Conservation (phyloP, 2,329 filamentous ascomycete species). For the Aspergillus pseudonomiae region DNA sequence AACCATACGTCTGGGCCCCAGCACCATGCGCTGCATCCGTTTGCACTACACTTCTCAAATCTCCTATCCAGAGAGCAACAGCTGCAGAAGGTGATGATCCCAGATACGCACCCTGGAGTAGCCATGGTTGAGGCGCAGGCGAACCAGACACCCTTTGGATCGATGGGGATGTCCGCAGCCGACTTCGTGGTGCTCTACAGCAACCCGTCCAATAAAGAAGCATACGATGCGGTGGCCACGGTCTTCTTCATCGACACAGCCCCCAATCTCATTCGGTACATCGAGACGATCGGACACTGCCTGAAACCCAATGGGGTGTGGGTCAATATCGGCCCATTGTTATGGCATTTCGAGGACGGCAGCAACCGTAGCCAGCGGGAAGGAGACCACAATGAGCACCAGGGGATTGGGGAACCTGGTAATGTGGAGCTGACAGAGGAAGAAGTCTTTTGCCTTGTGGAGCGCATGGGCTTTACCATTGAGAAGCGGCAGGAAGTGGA, state of each 20-base stretch:
- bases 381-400: conserved; percentile 18
- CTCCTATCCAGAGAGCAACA: conserved; percentile 74
- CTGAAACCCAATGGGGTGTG: conserved; percentile 77
- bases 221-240: conserved; percentile 81
- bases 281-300: conserved; percentile 79
- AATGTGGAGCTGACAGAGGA: conserved; percentile 88
- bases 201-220: conserved; percentile 60
- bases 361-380: conserved; percentile 26
- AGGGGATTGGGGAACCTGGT: conserved; percentile 84
- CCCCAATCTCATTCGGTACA: conserved; percentile 86
- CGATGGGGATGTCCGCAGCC: conserved; percentile 90
- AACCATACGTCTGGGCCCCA: conserved; percentile 59
- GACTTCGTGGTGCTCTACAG: conserved; percentile 90
- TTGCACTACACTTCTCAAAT: conserved; percentile 87
- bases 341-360: conserved; percentile 90
- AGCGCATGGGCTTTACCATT: conserved; percentile 75
- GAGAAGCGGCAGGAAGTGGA: conserved; percentile 63
- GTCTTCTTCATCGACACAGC: conserved; percentile 98
- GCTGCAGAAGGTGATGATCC: conserved; percentile 71
- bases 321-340: conserved; percentile 84
- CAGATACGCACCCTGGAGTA: conserved; percentile 74
- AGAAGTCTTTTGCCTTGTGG: conserved; percentile 77
- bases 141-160: conserved; percentile 51
- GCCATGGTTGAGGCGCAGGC: conserved; percentile 49
- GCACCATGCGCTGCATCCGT: conserved; percentile 78